Base-by-base conservation (phyloP, 805 yeast genomes). In the Komagataella ulmi region DNA sequence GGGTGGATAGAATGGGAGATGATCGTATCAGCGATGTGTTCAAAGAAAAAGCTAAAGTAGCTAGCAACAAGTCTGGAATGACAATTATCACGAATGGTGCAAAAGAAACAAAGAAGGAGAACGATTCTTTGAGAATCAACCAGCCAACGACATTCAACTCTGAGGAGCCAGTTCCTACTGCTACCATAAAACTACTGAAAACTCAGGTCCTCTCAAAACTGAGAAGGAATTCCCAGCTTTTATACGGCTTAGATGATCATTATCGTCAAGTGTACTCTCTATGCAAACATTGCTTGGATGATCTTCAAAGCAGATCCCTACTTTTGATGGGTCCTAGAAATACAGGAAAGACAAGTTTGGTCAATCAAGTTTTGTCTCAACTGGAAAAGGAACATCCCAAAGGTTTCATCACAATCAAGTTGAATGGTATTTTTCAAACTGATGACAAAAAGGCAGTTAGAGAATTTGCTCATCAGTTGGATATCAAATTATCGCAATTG, bases 381-480 rank as follows among this genome's bases (percentile, higher is more conserved):
- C 63, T 88, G 24, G 56, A 65, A 3, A 44, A 55, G 14, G 64
- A 67, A 36, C 75, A 73, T 58, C 60, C 62, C 4, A 71, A 78
- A 40, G 77, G 79, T 49, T 88, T 80, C 60, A 70, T 90, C 17
- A 70, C 77, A 0, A 77, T 93, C 8, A 64, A 74, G 19, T 67
- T 91, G 24, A 80, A 83, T 54, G 97, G 97, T 0, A 65, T 74
- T 12, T 73, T 82, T 3, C 96, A 88, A 61, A 61, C 74, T 3
- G 88, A 84, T 57, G 98, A 91, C 60, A 76, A 73, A 48, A 68
- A 76, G 49, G 98, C 98, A 0, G 76, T 93, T 12, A 75, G 90
- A 50, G 90, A 88, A 56, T 85, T 93, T 53, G 96, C 96, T 0
- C 71, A 83, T 47, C 97, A 90, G 64, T 66, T 91, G 45, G 96